A percentile compares a stretch with the other conserved stretches of the same genome.
phyloP scores from a whole-genome alignment of 148 eudicot genomes.

The Vaccinium macrocarpon region DNA sequence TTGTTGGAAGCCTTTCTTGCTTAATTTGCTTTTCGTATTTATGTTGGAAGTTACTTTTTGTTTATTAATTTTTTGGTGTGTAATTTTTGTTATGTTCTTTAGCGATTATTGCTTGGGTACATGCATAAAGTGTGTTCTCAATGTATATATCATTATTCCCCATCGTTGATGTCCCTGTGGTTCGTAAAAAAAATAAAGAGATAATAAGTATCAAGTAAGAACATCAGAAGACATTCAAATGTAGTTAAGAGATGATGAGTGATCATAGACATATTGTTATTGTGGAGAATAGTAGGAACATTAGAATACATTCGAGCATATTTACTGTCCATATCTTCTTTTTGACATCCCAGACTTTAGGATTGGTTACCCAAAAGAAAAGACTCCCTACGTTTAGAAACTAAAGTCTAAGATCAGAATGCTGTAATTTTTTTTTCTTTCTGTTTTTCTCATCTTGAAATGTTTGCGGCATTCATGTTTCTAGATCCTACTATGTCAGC shows the following conservation, averaged over 20 bases:
- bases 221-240: background rate
- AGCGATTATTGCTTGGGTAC: background rate
- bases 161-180: too few relatives aligned
- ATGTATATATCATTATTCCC: background rate
- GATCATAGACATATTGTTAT: background rate
- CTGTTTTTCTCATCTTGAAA: background rate
- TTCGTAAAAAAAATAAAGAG: background rate
- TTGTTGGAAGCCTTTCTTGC: background rate
- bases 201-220: background rate
- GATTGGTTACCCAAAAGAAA: background rate
- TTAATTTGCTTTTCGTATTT: background rate
- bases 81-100: background rate
- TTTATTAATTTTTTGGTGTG: background rate
- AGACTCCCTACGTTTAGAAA: background rate
- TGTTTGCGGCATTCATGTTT: background rate
- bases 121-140: background rate
- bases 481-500: background rate
- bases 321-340: background rate
- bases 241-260: background rate
- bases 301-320: background rate
- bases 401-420: background rate
- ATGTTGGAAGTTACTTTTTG: background rate
- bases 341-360: background rate
- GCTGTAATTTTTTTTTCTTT: background rate
- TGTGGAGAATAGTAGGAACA: background rate